Conservation (phyloP, 73 alveolate species). For the Halteria grandinella region DNA sequence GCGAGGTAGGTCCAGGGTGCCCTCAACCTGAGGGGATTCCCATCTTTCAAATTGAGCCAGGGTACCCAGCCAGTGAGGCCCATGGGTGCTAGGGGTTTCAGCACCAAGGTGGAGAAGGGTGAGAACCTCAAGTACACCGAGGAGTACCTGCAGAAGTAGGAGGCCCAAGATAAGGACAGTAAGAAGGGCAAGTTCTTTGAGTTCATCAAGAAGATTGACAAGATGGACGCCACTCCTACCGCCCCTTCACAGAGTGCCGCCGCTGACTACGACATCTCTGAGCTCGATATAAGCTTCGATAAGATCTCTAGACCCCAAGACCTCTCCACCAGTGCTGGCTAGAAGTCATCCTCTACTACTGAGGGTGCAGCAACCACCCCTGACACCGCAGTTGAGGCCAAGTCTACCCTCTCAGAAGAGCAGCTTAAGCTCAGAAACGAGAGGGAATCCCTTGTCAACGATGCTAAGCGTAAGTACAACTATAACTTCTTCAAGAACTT, state of each 20-base stretch:
- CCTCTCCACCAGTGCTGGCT: neutral
- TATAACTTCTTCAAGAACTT: slow-evolving; percentile 31
- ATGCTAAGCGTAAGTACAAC: neutral
- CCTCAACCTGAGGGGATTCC: neutral
- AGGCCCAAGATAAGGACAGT: neutral
- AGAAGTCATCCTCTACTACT: neutral
- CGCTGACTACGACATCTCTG: slow-evolving; percentile 10
- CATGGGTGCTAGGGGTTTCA: slow-evolving; percentile 22
- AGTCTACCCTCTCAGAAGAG: neutral
- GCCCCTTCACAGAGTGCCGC: neutral
- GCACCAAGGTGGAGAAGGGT: slow-evolving; percentile 6
- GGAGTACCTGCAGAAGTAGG: neutral
- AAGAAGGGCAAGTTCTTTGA: slow-evolving; percentile 30
- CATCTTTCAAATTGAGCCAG: neutral
- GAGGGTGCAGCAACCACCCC: neutral
- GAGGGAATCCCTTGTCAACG: neutral
- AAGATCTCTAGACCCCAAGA: neutral
- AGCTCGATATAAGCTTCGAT: neutral
- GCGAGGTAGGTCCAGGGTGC: neutral
- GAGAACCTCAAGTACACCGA: neutral
- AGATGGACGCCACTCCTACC: neutral
- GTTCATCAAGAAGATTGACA: slow-evolving; percentile 11
- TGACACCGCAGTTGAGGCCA: neutral
- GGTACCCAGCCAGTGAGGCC: slow-evolving; percentile 47
- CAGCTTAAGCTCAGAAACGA: neutral